Evolutionary conservation across 2,329 filamentous ascomycete genomes (phyloP).

Genomic region (Colletotrichum destructivum): DNA sequence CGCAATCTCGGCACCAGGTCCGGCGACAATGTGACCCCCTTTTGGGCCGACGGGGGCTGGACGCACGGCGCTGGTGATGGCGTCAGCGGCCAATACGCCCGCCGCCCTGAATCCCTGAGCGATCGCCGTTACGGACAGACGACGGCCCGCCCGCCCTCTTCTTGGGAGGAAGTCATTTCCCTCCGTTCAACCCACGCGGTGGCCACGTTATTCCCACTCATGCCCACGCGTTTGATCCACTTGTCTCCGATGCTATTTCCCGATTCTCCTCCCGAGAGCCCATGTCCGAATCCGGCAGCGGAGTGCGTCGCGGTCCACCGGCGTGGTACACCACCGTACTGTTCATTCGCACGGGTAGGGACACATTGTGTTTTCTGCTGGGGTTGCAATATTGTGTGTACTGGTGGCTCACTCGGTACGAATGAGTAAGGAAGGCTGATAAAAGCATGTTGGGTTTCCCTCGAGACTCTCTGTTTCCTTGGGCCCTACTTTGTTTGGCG

Average conservation of each 20-base stretch:
- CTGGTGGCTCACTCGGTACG: no score
- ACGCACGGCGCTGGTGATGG: slow-evolving; percentile 16
- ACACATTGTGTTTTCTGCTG: no score
- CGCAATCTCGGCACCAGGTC: neutral
- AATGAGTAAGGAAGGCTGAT: neutral
- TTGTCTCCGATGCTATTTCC: slow-evolving; percentile 20
- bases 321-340: neutral
- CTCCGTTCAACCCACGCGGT: neutral
- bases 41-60: neutral
- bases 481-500: neutral
- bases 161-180: neutral
- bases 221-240: slow-evolving; percentile 10
- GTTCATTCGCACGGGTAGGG: no score
- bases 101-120: neutral
- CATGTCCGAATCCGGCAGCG: neutral
- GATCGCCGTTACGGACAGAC: neutral
- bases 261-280: slow-evolving; percentile 4
- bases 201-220: slow-evolving; percentile 13
- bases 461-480: neutral
- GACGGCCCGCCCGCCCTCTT: no score
- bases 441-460: neutral
- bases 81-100: slow-evolving; percentile 1
- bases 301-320: slow-evolving; percentile 3
- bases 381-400: no score
- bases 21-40: neutral